Evolutionary conservation across 2,329 filamentous ascomycete genomes (phyloP).

Genomic region (Pseudogymnoascus sp.): DNA sequence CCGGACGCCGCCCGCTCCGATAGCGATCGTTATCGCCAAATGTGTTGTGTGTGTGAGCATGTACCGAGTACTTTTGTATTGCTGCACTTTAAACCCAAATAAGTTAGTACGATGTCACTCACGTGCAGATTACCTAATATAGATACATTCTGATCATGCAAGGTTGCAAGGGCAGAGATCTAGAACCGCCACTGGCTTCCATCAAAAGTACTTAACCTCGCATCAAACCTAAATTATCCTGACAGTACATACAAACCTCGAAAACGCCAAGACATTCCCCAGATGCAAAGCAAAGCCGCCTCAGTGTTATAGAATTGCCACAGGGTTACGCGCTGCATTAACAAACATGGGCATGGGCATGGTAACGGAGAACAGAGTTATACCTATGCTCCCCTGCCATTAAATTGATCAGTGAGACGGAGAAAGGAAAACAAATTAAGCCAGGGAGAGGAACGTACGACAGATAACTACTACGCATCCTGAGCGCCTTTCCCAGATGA

Average conservation of each 20-base stretch:
- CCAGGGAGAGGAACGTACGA: not conserved
- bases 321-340: not conserved
- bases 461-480: not conserved
- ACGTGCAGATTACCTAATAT: constrained; percentile 3
- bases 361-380: not conserved
- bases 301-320: not conserved
- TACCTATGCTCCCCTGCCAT: not conserved
- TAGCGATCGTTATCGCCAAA: not conserved
- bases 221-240: constrained; percentile 6
- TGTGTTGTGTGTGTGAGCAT: not conserved
- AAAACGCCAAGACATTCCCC: not conserved
- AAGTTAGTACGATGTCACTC: constrained; percentile 2
- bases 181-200: constrained; percentile 7
- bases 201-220: constrained; percentile 5
- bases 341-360: constrained; percentile 3
- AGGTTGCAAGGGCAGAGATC: constrained; percentile 5
- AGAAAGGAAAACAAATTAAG: not conserved
- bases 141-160: not conserved
- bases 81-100: not conserved
- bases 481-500: not conserved
- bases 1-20: not conserved
- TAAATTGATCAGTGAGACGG: not conserved
- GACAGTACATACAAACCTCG: not conserved
- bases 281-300: not conserved
- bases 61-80: not conserved